Conservation (phyloP, 257 asterid genomes). For the Solanum sitiens region DNA sequence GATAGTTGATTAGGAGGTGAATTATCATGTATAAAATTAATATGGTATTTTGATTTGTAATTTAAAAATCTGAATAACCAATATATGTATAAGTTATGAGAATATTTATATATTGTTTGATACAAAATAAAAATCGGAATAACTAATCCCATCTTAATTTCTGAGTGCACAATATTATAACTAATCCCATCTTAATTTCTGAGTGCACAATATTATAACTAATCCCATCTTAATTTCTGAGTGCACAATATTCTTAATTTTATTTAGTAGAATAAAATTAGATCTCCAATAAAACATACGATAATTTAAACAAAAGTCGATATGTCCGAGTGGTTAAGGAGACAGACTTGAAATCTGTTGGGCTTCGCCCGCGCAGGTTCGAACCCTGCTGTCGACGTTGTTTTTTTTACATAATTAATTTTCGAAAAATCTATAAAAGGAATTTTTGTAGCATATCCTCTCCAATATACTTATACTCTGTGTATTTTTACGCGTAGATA, state of each 20-base stretch:
- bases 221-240: too few species aligned
- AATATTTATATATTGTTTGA: too few species aligned
- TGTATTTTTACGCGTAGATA: too few species aligned
- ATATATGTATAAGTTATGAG: too few species aligned
- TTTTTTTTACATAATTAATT: background rate
- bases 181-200: background rate
- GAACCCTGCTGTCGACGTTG: constrained; percentile 8
- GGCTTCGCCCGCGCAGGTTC: constrained; percentile 15
- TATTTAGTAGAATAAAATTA: background rate
- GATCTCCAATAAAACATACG: fast-evolving
- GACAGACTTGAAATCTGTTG: constrained; percentile 20
- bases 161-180: too few species aligned
- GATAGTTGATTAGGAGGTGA: background rate
- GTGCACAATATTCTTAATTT: background rate
- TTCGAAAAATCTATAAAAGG: background rate
- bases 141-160: background rate
- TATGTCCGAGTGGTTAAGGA: constrained; percentile 22
- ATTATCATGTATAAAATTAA: background rate
- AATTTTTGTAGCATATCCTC: background rate
- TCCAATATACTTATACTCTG: background rate
- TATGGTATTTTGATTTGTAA: too few species aligned
- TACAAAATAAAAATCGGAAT: too few species aligned
- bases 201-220: too few species aligned
- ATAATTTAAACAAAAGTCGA: fast-evolving
- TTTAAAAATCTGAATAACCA: too few species aligned